A percentile compares a stretch with the other conserved stretches of the same genome.
Conservation (phyloP, 495 filamentous ascomycete genomes). For the Apiosordaria backusii region DNA sequence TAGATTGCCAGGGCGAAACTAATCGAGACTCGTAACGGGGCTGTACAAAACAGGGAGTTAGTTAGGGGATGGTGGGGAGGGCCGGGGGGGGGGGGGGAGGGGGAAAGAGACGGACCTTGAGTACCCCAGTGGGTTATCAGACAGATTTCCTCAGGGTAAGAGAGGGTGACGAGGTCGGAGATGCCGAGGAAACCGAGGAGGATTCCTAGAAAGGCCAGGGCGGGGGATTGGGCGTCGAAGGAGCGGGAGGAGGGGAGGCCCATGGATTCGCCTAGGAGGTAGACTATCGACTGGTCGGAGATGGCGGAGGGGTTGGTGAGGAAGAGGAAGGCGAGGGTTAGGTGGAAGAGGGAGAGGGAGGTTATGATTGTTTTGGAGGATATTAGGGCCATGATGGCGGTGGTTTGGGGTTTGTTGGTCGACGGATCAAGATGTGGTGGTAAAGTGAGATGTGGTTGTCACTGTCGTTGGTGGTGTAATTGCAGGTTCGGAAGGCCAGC, state of each 20-base stretch:
- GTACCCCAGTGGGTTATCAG: constrained; percentile 61
- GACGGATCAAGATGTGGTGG: background rate
- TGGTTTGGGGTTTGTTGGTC: background rate
- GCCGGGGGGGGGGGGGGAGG: constrained; percentile 11
- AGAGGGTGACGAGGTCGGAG: constrained; percentile 68
- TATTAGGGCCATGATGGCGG: constrained; percentile 69
- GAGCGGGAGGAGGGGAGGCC: constrained; percentile 55
- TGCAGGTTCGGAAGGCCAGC: background rate
- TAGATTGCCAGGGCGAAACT: constrained; percentile 66
- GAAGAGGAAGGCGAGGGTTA: constrained; percentile 79
- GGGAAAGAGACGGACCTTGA: constrained; percentile 38
- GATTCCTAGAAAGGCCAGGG: constrained; percentile 68
- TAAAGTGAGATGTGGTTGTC: background rate
- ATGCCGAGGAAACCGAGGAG: constrained; percentile 64
- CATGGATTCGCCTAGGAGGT: constrained; percentile 78
- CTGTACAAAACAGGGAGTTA: constrained; percentile 22
- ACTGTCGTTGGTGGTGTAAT: background rate
- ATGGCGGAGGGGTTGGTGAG: constrained; percentile 64
- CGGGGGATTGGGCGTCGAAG: constrained; percentile 60
- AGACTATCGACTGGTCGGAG: constrained; percentile 76
- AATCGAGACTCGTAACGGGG: constrained; percentile 61
- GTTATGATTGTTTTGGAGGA: constrained; percentile 74
- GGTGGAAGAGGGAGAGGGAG: constrained; percentile 73
- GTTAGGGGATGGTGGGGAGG: background rate
- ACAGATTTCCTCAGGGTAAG: constrained; percentile 65